Evolutionary conservation across 108 stramenopile genomes (phyloP), one percentile per base, ranked within the genome.

Genomic region (Schizochytrium sp.): DNA sequence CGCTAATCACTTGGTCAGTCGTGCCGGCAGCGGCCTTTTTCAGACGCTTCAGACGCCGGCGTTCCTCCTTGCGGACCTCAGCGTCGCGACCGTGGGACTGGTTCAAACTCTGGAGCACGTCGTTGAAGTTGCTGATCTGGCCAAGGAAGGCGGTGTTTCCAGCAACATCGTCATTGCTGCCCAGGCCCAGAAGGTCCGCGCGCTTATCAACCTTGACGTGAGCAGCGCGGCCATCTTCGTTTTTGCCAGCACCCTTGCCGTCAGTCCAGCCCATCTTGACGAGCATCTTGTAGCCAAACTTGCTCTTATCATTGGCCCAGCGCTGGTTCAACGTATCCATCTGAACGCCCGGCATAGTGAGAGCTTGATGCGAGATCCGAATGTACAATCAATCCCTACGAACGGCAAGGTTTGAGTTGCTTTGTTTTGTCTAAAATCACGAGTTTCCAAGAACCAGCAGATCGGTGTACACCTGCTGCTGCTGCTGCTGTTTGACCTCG

Each of bases 201-300:
- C 92, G 88, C 88, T 92, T 92, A n/a, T 53, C 53, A 17, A 94
- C 92, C 46, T 90, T 91, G 60, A 94, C 87, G 89, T 94, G 94
- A 42, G 72, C 55, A 19, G 61, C 87, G 40, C 88, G 90, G n/a
- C 94, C 94, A 45, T 94, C 90, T 87, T 91, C 91, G 46, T 89
- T 59, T 91, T 93, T 94, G 44, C 94, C 94, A 5, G 94, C 89
- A 58, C 94, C 94, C 58, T 93, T 88, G 59, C 94, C 94, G 57
- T 94, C 93, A 15, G 57, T 89, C 94, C 94, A 94, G 28, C 94
- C 94, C 93, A 94, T 94, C 89, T 93, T 94, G 87, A 90, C 46
- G 60, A 94, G 90, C 91, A 90, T 88, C 49, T 61, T 87, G 89
- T 46, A 90, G 28, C 89, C 89, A 60, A 87, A 87, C 41, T 90